A percentile compares a stretch with the other conserved stretches of the same genome.
These are phyloP conservation scores for Acanthamoeba quina DNA, from an alignment of 208 protist genomes.

Conservation along the genomic window DNA sequence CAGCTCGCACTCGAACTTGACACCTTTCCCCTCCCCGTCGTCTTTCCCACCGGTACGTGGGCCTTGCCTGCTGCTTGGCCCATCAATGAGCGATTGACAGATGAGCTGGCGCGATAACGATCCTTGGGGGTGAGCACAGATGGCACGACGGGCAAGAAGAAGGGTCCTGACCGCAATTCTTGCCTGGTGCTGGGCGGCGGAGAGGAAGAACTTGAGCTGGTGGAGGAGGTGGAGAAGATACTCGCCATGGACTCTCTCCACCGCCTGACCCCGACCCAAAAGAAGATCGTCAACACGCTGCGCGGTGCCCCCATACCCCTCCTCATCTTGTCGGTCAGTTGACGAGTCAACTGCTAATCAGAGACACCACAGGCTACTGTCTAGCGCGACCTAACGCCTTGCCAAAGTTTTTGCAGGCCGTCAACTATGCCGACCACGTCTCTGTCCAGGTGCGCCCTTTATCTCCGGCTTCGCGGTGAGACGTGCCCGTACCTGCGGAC, in stretches of 20 bases:
- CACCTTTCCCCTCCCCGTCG: neutral
- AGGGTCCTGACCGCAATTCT: neutral
- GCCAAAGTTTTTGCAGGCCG: slow-evolving; percentile 5
- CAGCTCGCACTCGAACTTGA: slow-evolving; percentile 5
- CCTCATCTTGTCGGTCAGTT: no score
- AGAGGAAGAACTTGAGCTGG: slow-evolving; percentile 26
- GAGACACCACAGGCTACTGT: neutral
- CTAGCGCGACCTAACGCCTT: slow-evolving; percentile 15
- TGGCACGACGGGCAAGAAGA: slow-evolving; percentile 21
- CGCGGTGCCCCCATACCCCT: neutral
- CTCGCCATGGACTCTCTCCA: slow-evolving; percentile 17
- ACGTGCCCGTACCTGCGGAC: neutral
- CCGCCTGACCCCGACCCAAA: slow-evolving; percentile 8
- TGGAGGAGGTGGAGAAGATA: slow-evolving; percentile 51
- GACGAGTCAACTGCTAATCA: no score
- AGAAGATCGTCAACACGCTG: slow-evolving; percentile 17
- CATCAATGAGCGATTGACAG: no score
- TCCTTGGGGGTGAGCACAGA: neutral
- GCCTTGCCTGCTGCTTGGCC: neutral
- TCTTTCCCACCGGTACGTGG: slow-evolving; percentile 1
- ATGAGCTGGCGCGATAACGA: no score
- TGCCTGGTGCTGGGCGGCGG: neutral
- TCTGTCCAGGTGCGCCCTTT: slow-evolving; percentile 6
- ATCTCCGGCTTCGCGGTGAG: no score
- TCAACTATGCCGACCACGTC: slow-evolving; percentile 6